Evolutionary conservation across 345 rosid genomes (phyloP), one percentile per base, ranked within the genome.

Genomic region (Firmiana major): DNA sequence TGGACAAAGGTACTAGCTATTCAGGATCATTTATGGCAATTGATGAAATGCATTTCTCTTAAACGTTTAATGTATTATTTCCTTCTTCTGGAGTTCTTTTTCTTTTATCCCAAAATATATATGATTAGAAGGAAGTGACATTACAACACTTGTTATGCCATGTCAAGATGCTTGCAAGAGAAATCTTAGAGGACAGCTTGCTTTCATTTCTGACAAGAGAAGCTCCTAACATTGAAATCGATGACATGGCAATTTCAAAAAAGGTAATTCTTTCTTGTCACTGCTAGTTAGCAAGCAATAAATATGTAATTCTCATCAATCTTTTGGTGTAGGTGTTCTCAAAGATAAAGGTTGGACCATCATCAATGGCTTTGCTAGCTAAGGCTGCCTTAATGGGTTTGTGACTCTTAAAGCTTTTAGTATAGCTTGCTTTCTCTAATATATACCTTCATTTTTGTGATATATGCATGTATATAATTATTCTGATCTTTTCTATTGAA

Each of bases 81-180:
- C 16, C 42, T 57, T 62, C 8, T 34, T 60, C 65, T 74, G 76
- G 68, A 59, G 73, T 62, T 77, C 54, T 70, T 78, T 46, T 8
- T 79, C 72, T 79, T 73, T 73, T 68, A 63, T 63, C 48, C 55
- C 38, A 17, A 40, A 45, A 68, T 79, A 13, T 64, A 58, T 62
- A 43, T 74, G 34, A 28, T 43, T 38, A 48, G 12, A 53, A 71
- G 78, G 26, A 60, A 63, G 36, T 51, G 59, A 67, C 49, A 42
- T 53, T 82, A 71, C 31, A 45, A 66, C 58, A 75, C 69, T 81
- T 83, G 63, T 45, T 82, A 66, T 49, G 24, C 79, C 71, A 51
- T 79, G 57, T 79, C 70, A 76, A 91, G 97, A 93, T 94, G 95
- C 94, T 94, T 28, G 97, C 97, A 80, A 90, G 88, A 86, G 94